Percentiles rank a stretch among this genome's conserved stretches.
These are phyloP conservation scores for Syzygium jambos DNA, from an alignment of 345 rosid genomes.

Conservation along the genomic window DNA sequence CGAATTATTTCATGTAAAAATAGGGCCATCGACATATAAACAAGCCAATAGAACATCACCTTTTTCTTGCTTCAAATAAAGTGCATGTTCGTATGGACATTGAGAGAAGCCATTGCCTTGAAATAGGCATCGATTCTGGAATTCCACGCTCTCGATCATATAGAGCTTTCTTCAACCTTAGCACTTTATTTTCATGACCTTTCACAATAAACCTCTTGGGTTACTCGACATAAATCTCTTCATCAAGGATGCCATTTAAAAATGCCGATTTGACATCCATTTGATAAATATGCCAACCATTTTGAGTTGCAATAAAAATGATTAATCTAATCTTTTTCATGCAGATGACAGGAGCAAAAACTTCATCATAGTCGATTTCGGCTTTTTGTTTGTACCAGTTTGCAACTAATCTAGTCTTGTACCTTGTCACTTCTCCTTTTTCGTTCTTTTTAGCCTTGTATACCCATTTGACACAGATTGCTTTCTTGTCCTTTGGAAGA, in stretches of 20 bases:
- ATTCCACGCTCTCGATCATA: neutral
- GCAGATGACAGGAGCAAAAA: neutral
- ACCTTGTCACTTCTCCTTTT: neutral
- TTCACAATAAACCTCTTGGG: neutral
- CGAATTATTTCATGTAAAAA: too few species aligned
- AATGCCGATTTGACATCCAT: constrained; percentile 2
- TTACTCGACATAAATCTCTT: neutral
- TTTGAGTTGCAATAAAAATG: neutral
- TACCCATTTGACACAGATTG: neutral
- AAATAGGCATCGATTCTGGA: neutral
- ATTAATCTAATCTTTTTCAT: neutral
- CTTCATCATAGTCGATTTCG: neutral
- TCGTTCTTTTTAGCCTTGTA: neutral
- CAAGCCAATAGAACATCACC: neutral
- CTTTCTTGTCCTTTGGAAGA: neutral
- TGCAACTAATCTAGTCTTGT: neutral
- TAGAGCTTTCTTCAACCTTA: neutral
- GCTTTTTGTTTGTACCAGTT: neutral
- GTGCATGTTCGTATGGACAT: neutral
- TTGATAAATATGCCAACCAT: neutral
- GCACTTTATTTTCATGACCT: neutral
- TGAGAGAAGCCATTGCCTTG: neutral
- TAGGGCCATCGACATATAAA: neutral
- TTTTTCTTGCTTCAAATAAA: neutral
- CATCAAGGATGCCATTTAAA: neutral